Conservation (phyloP, 306 rosid genomes). For the Lathyrus aphaca region DNA sequence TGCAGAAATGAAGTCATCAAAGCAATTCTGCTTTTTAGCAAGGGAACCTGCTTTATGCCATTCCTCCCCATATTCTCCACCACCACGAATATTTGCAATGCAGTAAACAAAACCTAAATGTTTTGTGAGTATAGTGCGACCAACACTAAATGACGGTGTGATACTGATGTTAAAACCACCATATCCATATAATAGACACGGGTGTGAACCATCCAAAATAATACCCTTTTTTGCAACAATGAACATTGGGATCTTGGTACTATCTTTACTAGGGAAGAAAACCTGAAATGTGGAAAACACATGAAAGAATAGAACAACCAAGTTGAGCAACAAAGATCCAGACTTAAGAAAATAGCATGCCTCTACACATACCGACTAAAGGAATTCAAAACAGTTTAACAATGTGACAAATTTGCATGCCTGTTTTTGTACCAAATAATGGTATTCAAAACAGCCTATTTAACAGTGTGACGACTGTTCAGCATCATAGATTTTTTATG, state of each 20-base stretch:
- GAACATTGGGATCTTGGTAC: constrained; percentile 79
- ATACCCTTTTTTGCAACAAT: constrained; percentile 69
- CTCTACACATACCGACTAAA: constrained; percentile 11
- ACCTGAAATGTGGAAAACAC: constrained; percentile 58
- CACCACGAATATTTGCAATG: constrained; percentile 96
- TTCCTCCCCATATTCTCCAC: constrained; percentile 99
- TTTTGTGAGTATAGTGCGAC: constrained; percentile 74
- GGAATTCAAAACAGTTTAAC: constrained; percentile 22
- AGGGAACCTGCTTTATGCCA: constrained; percentile 99
- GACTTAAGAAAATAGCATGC: constrained; percentile 24
- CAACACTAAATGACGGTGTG: constrained; percentile 75
- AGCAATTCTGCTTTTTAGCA: constrained; percentile 88
- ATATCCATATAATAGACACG: constrained; percentile 89
- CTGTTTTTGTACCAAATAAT: constrained; percentile 8
- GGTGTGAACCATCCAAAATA: constrained; percentile 87
- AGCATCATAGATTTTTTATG: background rate
- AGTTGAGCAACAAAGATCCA: constrained; percentile 19
- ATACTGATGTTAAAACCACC: constrained; percentile 90
- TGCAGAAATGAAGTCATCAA: constrained; percentile 89
- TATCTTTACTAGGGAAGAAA: constrained; percentile 83
- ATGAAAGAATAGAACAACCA: constrained; percentile 35
- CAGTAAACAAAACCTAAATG: constrained; percentile 83
- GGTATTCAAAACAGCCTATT: constrained; percentile 19
- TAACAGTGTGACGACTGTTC: constrained; percentile 2
- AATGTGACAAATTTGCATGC: constrained; percentile 1